Conservation (phyloP, 345 rosid species). For the Erysimum cheiranthoides region DNA sequence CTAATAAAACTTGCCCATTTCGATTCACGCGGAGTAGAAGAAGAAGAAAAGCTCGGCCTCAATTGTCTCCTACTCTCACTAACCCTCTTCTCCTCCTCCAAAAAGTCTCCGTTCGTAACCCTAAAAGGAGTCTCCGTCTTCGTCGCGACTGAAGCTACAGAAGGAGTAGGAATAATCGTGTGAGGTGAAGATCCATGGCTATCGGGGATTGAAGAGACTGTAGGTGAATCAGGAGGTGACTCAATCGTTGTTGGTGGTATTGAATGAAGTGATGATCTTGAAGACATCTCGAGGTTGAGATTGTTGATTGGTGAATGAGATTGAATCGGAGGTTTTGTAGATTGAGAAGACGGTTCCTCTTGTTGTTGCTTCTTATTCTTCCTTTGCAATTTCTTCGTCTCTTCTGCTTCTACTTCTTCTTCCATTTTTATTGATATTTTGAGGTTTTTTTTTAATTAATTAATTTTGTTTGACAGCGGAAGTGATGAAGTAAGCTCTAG, state of each 20-base stretch:
- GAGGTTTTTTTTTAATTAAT: background rate
- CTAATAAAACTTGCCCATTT: slow-evolving; percentile 54
- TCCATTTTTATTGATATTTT: slow-evolving; percentile 35
- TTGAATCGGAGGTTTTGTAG: slow-evolving; percentile 1
- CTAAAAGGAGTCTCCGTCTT: slow-evolving; percentile 45
- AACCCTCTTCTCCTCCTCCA: slow-evolving; percentile 41
- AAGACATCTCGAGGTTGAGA: slow-evolving; percentile 35
- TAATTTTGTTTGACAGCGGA: slow-evolving; percentile 6
- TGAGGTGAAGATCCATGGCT: slow-evolving; percentile 55
- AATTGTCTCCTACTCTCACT: slow-evolving; percentile 46
- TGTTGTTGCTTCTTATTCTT: slow-evolving; percentile 21
- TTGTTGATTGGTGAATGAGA: background rate
- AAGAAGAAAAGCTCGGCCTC: slow-evolving; percentile 48
- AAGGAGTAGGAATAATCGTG: slow-evolving; percentile 38
- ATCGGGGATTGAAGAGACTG: slow-evolving; percentile 52
- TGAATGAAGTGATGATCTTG: slow-evolving; percentile 43
- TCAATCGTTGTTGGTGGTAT: slow-evolving; percentile 41
- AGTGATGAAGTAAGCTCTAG: slow-evolving; percentile 30
- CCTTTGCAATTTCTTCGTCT: slow-evolving; percentile 24
- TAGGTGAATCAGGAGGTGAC: slow-evolving; percentile 51
- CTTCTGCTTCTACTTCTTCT: slow-evolving; percentile 10
- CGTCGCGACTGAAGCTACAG: slow-evolving; percentile 34
- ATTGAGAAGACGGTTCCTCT: background rate
- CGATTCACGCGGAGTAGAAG: slow-evolving; percentile 57
- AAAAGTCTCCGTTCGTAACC: slow-evolving; percentile 29